Conservation (phyloP, 371 early-diverging fungal genomes). For the Sanchytrium tribonematis region DNA sequence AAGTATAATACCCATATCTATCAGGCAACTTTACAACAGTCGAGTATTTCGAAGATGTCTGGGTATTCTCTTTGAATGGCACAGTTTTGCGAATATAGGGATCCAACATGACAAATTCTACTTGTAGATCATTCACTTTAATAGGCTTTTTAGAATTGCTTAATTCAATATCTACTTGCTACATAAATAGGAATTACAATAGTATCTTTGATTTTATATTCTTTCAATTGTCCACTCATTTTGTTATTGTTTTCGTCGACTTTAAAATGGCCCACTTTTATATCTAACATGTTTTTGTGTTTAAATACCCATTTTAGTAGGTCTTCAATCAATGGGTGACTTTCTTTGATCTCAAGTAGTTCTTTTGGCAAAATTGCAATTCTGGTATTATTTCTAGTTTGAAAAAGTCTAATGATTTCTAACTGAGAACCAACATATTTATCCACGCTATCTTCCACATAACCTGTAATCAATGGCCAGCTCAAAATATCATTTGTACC, state of each 20-base stretch:
- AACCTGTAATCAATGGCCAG: background rate
- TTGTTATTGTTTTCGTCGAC: background rate
- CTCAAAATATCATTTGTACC: background rate
- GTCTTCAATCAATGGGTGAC: background rate
- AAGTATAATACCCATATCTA: constrained; percentile 78
- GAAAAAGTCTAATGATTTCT: background rate
- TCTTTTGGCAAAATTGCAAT: background rate
- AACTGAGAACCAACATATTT: background rate
- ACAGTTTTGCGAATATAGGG: constrained; percentile 67
- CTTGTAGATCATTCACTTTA: constrained; percentile 35
- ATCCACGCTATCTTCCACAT: background rate
- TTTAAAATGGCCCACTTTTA: background rate
- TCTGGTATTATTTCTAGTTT: background rate
- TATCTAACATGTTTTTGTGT: background rate
- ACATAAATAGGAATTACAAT: background rate
- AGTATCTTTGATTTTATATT: background rate
- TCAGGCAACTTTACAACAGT: constrained; percentile 47
- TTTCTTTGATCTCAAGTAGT: background rate
- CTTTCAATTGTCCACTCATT: background rate
- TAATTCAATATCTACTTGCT: background rate
- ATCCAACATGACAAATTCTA: constrained; percentile 81
- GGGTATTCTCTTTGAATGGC: constrained; percentile 10
- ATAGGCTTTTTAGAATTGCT: constrained; percentile 12
- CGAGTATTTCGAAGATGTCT: constrained; percentile 3
- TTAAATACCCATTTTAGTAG: background rate